Conservation (phyloP, 345 rosid species). For the Gossypium herbaceum region DNA sequence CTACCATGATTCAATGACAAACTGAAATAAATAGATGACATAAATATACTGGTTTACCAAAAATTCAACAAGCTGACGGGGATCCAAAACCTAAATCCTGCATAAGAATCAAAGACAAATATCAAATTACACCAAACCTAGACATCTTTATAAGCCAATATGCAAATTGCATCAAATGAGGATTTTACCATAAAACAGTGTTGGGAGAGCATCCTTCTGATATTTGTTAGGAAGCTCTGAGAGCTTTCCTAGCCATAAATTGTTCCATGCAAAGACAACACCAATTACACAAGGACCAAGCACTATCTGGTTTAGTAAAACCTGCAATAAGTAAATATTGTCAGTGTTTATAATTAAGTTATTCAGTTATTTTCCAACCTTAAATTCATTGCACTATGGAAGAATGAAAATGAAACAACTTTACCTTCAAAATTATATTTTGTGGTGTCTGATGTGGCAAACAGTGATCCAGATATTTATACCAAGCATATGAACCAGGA, state of each 20-base stretch:
- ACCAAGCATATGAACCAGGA: conserved; percentile 91
- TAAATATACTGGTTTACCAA: conserved; percentile 39
- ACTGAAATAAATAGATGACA: background rate
- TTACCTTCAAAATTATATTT: conserved; percentile 73
- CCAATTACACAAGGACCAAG: conserved; percentile 92
- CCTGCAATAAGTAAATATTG: conserved; percentile 37
- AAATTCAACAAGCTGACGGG: conserved; percentile 88
- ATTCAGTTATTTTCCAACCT: conserved; percentile 6
- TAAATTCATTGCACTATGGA: background rate
- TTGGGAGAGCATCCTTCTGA: conserved; percentile 73
- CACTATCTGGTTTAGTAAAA: conserved; percentile 75
- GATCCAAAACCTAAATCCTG: conserved; percentile 96
- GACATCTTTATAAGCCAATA: conserved; percentile 10
- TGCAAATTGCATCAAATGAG: conserved; percentile 15
- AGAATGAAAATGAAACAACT: background rate
- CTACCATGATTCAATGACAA: background rate
- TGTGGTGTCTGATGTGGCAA: conserved; percentile 63
- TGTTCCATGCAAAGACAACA: conserved; percentile 89
- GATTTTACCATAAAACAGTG: conserved; percentile 62
- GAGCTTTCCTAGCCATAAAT: conserved; percentile 74
- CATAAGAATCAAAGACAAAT: conserved; percentile 22
- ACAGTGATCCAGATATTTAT: conserved; percentile 63
- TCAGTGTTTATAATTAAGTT: background rate
- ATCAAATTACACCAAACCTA: conserved; percentile 6
- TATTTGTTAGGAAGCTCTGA: conserved; percentile 74